phyloP scores from a whole-genome alignment of 768 basidiomycete species.

The Boletus edulis region DNA sequence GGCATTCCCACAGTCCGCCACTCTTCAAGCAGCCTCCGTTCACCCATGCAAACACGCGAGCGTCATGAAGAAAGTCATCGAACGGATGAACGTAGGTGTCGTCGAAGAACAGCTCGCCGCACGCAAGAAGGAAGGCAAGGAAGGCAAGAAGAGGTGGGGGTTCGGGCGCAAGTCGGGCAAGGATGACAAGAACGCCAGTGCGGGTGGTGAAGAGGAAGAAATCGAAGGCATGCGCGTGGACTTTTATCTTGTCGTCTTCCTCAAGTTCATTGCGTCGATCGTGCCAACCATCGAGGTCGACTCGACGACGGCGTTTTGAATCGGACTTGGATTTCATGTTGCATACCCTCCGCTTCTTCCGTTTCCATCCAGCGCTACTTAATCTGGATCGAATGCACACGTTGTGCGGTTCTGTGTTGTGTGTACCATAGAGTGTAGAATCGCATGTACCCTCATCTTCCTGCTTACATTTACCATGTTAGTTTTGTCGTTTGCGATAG shows the following conservation, averaged over 20 bases:
- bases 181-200: conserved; percentile 42
- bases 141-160: conserved; percentile 79
- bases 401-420: background rate
- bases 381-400: conserved; percentile 3
- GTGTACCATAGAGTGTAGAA: conserved; percentile 26
- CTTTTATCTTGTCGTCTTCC: conserved; percentile 96
- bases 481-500: background rate
- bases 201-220: conserved; percentile 43
- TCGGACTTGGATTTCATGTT: background rate
- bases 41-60: conserved; percentile 98
- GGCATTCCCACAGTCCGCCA: conserved; percentile 89
- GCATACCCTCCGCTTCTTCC: conserved; percentile 13
- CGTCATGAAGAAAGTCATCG: conserved; percentile 99
- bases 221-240: conserved; percentile 96
- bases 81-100: conserved; percentile 92
- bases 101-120: conserved; percentile 78
- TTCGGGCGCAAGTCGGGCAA: conserved; percentile 71
- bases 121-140: conserved; percentile 45
- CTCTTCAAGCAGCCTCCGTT: conserved; percentile 86
- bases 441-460: conserved; percentile 21
- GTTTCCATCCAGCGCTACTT: background rate
- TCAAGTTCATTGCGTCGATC: conserved; percentile 98
- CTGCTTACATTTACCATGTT: conserved; percentile 8
- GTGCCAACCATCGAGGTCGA: conserved; percentile 99
- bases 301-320: conserved; percentile 74